Conservation (phyloP, 208 protist genomes). For the Crithidia acanthocephali region DNA sequence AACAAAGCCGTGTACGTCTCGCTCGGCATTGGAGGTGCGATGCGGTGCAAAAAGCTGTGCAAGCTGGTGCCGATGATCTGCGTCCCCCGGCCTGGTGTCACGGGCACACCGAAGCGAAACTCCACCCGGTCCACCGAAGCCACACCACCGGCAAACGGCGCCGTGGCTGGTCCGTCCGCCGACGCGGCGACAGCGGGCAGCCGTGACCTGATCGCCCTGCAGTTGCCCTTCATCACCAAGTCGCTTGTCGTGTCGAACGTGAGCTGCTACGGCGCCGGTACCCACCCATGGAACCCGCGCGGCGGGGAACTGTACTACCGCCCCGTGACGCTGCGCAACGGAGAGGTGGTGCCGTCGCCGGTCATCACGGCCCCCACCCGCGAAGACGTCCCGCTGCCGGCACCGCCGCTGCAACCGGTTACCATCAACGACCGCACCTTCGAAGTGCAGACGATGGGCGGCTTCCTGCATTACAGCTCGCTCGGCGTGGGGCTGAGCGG, state of each 20-base stretch:
- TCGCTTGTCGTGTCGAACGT: constrained; percentile 83
- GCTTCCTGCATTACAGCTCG: constrained; percentile 63
- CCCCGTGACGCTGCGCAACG: constrained; percentile 38
- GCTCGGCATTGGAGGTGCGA: constrained; percentile 48
- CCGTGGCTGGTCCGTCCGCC: neutral
- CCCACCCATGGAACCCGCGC: constrained; percentile 55
- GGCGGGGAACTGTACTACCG: constrained; percentile 43
- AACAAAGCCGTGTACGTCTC: constrained; percentile 84
- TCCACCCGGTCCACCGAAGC: neutral
- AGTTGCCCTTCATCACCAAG: constrained; percentile 60
- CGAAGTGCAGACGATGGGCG: constrained; percentile 82
- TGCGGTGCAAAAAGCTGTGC: constrained; percentile 50
- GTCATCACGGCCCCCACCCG: neutral
- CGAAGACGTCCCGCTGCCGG: neutral
- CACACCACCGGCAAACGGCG: neutral
- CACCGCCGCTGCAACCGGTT: constrained; percentile 31
- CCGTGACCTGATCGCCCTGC: constrained; percentile 45
- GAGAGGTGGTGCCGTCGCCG: constrained; percentile 5
- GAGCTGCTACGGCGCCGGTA: constrained; percentile 74
- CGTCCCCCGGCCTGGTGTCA: constrained; percentile 40
- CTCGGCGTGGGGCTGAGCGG: constrained; percentile 57
- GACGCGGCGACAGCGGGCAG: neutral
- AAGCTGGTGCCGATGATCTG: constrained; percentile 63
- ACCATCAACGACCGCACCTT: constrained; percentile 79
- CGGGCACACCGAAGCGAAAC: neutral